Evolutionary conservation across 2,329 filamentous ascomycete genomes (phyloP), one percentile per base, ranked within the genome.

Genomic region (Beauveria brongniartii): DNA sequence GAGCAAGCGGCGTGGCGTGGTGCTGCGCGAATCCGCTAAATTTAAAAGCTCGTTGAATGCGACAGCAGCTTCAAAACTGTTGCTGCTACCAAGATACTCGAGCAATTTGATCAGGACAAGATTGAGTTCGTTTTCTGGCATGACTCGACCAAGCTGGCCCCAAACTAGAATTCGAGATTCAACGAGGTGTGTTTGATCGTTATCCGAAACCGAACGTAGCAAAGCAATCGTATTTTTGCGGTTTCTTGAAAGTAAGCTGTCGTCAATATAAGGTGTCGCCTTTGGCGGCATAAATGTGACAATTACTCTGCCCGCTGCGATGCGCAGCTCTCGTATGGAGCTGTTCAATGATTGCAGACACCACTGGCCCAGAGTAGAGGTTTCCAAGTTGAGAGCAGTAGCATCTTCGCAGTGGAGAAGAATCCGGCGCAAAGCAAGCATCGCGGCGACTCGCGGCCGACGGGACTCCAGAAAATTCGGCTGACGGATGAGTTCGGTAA

Each of bases 91-190:
- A 9, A 97, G 79, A 69, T 94, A 96, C 62, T 96, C 90, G 9
- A 97, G 80, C 7, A 97, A 81, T 65, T 90, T 87, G 61, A 96
- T 81, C 34, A 99, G 78, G 24, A 94, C 88, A 57, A 97, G 83
- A 67, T 94, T 94, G 60, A 96, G 82, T 70, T 96, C 91, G 64
- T 93, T 86, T 64, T 94, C 90, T 18, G 85, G 82, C 50, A 90
- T 88, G 10, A 88, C 81, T 61, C 85, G 87, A 63, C 91, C 93
- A 54, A 96, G 80, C 69, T 91, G 88, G n/a, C 89, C 89, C 83
- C 93, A 92, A 16, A 90, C 89, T 74, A 94, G 78, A 61, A 97
- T 88, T 65, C 90, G 87, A 20, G 91, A 92, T 73, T 97, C 93
- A 55, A 92, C 87, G 50, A 92, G 76, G 63, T 85, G 80, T 5